Conservation (phyloP, 305 asterid genomes). For the Nicotiana rustica region DNA sequence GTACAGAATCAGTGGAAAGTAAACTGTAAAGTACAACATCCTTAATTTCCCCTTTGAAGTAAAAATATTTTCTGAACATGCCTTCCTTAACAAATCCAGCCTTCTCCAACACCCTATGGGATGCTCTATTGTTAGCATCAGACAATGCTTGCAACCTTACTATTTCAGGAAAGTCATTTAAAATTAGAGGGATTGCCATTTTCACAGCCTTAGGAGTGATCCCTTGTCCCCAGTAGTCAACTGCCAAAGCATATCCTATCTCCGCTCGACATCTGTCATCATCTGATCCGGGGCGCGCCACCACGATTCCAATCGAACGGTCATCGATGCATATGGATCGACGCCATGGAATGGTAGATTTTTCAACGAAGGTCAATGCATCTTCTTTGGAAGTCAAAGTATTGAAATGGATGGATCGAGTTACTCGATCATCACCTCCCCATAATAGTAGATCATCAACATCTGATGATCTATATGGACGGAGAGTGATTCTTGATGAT, state of each 20-base stretch:
- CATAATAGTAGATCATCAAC: slow-evolving; percentile 44
- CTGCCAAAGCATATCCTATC: slow-evolving; percentile 53
- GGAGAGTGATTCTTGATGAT: slow-evolving; percentile 38
- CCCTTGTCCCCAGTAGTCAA: slow-evolving; percentile 61
- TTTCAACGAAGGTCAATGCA: slow-evolving; percentile 53
- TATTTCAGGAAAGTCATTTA: slow-evolving; percentile 45
- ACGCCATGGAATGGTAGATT: slow-evolving; percentile 56
- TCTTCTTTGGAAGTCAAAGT: slow-evolving; percentile 52
- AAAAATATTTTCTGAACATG: slow-evolving; percentile 49
- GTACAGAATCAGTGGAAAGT: slow-evolving; percentile 40
- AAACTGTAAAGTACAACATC: slow-evolving; percentile 54
- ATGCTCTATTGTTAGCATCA: slow-evolving; percentile 49
- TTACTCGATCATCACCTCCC: slow-evolving; percentile 62
- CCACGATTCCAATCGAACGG: slow-evolving; percentile 49
- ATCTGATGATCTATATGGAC: slow-evolving; percentile 41
- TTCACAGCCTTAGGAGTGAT: slow-evolving; percentile 50
- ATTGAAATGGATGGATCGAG: slow-evolving; percentile 41
- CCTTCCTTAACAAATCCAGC: slow-evolving; percentile 61
- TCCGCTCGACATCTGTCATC: slow-evolving; percentile 55
- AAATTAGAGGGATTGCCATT: slow-evolving; percentile 48
- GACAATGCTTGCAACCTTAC: slow-evolving; percentile 55
- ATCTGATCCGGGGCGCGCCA: slow-evolving; percentile 46
- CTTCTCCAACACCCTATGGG: slow-evolving; percentile 60
- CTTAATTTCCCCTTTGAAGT: slow-evolving; percentile 46
- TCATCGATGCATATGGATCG: slow-evolving; percentile 56